phyloP scores from a whole-genome alignment of 2,329 filamentous ascomycete genomes.

The Pleurostoma richardsiae region DNA sequence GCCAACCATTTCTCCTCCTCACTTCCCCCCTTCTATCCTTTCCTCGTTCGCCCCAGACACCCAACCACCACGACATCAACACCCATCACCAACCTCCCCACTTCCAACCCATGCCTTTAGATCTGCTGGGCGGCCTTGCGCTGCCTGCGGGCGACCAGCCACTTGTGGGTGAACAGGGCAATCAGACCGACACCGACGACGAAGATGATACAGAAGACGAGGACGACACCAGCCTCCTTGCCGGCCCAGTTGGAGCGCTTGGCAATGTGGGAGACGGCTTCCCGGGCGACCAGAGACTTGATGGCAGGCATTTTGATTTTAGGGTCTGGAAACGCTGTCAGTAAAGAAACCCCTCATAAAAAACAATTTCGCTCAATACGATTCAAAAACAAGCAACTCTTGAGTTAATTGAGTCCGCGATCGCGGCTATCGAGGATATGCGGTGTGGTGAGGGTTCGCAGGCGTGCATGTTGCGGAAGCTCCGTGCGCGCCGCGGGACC shows the following conservation, averaged over 20 bases:
- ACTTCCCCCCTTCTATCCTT: no score
- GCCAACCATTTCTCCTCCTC: no score
- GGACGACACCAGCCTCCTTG: conserved; percentile 52
- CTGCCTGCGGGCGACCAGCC: conserved; percentile 21
- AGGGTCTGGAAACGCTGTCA: conserved; percentile 1
- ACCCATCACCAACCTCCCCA: background rate
- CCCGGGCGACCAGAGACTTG: conserved; percentile 23
- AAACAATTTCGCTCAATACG: background rate
- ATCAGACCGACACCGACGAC: conserved; percentile 46
- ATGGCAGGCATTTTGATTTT: conserved; percentile 27
- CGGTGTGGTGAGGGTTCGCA: no score
- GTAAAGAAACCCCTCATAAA: background rate
- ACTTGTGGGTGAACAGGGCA: conserved; percentile 37
- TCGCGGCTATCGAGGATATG: no score
- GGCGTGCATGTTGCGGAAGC: no score
- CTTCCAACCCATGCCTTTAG: conserved; percentile 10
- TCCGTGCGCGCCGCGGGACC: no score
- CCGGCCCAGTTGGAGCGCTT: conserved; percentile 56
- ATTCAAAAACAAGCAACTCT: background rate
- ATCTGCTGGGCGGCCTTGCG: conserved; percentile 8
- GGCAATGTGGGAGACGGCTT: conserved; percentile 32
- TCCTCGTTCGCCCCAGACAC: no score
- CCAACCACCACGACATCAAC: no score
- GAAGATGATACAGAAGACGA: conserved; percentile 58
- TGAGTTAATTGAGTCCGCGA: background rate